Evolutionary conservation across 352 stramenopile species (phyloP).

Genomic region (Phytophthora ramorum): DNA sequence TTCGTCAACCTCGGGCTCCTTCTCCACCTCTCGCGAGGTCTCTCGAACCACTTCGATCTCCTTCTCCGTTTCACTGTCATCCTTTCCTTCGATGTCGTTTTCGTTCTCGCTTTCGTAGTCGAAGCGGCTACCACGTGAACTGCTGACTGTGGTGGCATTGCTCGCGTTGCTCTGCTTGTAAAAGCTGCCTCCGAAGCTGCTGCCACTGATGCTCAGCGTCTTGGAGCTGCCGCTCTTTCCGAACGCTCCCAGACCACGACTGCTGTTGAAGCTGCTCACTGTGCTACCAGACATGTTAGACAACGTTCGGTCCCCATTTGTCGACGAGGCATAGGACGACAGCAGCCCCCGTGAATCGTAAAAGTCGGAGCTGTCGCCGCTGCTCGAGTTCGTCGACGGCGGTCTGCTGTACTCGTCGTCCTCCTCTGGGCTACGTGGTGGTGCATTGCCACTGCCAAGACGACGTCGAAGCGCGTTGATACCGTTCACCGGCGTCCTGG

Average conservation of each 20-base stretch:
- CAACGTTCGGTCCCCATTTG: constrained; percentile 26
- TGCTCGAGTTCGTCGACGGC: constrained; percentile 46
- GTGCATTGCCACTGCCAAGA: constrained; percentile 20
- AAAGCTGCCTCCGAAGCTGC: constrained; percentile 40
- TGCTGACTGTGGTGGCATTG: constrained; percentile 42
- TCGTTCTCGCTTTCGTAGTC: constrained; percentile 44
- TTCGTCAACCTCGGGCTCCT: constrained; percentile 32
- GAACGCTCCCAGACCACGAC: constrained; percentile 31
- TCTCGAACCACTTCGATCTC: constrained; percentile 13
- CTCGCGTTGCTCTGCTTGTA: constrained; percentile 49
- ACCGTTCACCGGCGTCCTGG: constrained; percentile 26
- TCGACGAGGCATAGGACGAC: constrained; percentile 20
- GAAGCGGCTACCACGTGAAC: constrained; percentile 39
- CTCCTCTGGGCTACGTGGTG: constrained; percentile 19
- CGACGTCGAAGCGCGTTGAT: constrained; percentile 34
- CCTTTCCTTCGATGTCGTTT: constrained; percentile 31
- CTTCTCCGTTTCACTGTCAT: constrained; percentile 35
- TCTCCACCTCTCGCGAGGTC: constrained; percentile 26
- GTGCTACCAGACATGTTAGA: constrained; percentile 40
- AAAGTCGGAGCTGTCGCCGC: constrained; percentile 43
- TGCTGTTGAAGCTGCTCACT: constrained; percentile 42
- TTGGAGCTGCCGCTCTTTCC: constrained; percentile 44
- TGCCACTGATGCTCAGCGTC: constrained; percentile 45
- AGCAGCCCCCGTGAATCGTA: constrained; percentile 48
- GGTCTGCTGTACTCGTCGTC: constrained; percentile 37